Percentiles rank a stretch among this genome's conserved stretches.
phyloP scores from a whole-genome alignment of 176 grass and related monocot species.

The Phoenix dactylifera region DNA sequence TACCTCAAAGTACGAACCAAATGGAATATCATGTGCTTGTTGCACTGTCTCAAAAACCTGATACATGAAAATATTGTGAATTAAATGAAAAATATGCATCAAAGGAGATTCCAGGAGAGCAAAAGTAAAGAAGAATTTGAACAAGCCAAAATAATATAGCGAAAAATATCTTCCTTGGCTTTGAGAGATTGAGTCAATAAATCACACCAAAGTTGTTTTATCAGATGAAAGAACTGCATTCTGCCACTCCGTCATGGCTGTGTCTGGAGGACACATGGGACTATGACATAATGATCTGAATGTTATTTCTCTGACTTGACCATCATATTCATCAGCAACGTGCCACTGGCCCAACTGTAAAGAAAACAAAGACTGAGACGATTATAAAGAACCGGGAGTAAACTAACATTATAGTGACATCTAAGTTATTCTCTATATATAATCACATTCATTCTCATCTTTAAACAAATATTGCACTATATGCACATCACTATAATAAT shows the following conservation, averaged over 20 bases:
- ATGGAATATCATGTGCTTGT: slow-evolving; percentile 95
- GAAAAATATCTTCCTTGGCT: no score
- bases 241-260: slow-evolving; percentile 91
- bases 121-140: no score
- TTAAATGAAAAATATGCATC: slow-evolving; percentile 13
- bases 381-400: not conserved
- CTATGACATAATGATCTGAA: slow-evolving; percentile 87
- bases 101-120: no score
- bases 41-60: slow-evolving; percentile 95
- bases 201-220: slow-evolving; percentile 74
- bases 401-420: not conserved
- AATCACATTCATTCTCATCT: no score
- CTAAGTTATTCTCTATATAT: not conserved
- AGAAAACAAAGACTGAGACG: slow-evolving; percentile 21
- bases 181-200: not conserved
- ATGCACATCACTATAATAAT: no score
- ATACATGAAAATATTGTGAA: slow-evolving; percentile 8
- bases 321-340: slow-evolving; percentile 85
- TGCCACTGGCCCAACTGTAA: slow-evolving; percentile 89
- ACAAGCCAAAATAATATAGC: no score
- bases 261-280: slow-evolving; percentile 97
- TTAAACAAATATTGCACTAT: no score
- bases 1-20: slow-evolving; percentile 98
- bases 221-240: slow-evolving; percentile 72
- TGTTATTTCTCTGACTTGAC: slow-evolving; percentile 91